Evolutionary conservation across 495 filamentous ascomycete genomes (phyloP), one percentile per base, ranked within the genome.

Genomic region (Aspergillus coremiiformis): DNA sequence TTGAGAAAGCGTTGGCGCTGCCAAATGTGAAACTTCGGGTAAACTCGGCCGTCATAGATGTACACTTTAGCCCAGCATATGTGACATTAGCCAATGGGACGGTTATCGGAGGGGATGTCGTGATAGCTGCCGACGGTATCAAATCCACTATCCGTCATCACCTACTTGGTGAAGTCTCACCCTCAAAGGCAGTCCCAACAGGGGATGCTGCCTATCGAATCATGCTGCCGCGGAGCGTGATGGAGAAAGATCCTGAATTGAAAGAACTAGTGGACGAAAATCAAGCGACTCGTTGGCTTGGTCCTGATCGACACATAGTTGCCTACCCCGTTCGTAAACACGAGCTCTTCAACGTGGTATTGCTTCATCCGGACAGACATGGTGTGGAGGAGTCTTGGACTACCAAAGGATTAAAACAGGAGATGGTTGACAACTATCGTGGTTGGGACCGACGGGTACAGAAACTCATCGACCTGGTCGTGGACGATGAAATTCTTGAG

Each of bases 401-500:
- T 0, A 73, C 62, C 0, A 66, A 64, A 44, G 70, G 70, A 3
- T 72, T 69, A 4, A 75, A 73, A 51, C 62, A 73, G 51, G 63
- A 54, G 0, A 70, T 73, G 68, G 49, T 70, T 10, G 67, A 74
- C 30, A 63, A 71, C 29, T 72, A 71, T 47, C 35, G 54, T 7
- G 71, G 70, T 3, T 74, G 68, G 69, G 68, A 74, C 24, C 54
- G 39, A 15, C 49, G 39, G 6, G 61, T 73, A 14, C 59, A 46
- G n/a, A 68, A 73, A 49, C 52, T 74, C 5, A 69, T 73, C 41
- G 61, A 65, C 20, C 39, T 68, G 20, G 67, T 70, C 2, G 52
- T 63, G 15, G 81, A 79, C 32, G 68, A 78, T 33, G 72, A 74
- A 17, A 76, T 86, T 4, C 67, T 81, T 51, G 84, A 86, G 58